Evolutionary conservation across 2,329 filamentous ascomycete species (phyloP).

Genomic region (Lachnellula arida): DNA sequence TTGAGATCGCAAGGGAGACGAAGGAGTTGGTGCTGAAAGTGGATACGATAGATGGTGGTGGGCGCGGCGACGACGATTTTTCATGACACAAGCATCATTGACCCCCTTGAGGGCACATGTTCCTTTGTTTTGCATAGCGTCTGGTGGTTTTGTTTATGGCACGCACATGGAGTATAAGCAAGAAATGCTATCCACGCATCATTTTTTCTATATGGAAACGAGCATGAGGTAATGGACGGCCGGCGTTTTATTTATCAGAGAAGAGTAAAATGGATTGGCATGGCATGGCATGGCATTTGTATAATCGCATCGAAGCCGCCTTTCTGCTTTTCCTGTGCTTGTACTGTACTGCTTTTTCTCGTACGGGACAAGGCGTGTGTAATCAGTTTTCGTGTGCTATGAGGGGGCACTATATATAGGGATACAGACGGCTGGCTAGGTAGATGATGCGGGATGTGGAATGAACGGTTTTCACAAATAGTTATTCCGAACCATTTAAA

Average conservation of each 20-base stretch:
- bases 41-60: slow-evolving; percentile 33
- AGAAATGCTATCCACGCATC: not conserved
- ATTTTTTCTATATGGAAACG: not conserved
- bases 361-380: not conserved
- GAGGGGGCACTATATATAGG: not conserved
- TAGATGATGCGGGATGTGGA: not conserved
- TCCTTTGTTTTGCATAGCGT: slow-evolving; percentile 12
- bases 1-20: slow-evolving; percentile 76
- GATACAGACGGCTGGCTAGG: not conserved
- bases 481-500: not conserved
- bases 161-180: not conserved
- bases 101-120: not conserved
- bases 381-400: not conserved
- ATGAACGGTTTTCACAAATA: not conserved
- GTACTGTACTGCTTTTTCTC: not conserved
- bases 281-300: not conserved
- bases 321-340: not conserved
- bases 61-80: slow-evolving; percentile 28
- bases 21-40: slow-evolving; percentile 62
- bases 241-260: no score
- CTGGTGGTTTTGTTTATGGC: not conserved
- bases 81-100: slow-evolving; percentile 17
- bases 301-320: not conserved
- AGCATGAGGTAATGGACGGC: not conserved
- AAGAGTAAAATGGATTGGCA: no score